Percentiles rank a stretch among this genome's conserved stretches.
Conservation (phyloP, 306 rosid species). For the Oxytropis ochrocephala region DNA sequence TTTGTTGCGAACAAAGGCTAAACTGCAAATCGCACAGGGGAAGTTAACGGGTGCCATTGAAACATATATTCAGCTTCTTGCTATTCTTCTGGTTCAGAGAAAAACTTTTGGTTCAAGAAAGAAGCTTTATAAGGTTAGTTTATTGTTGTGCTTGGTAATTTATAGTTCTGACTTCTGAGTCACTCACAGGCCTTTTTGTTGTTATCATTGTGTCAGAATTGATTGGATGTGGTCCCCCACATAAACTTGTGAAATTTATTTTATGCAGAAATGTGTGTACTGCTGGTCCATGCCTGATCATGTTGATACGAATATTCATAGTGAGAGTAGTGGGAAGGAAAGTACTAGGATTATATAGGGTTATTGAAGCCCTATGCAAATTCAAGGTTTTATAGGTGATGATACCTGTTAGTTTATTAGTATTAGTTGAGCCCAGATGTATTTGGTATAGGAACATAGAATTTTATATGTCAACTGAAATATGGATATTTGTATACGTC, state of each 20-base stretch:
- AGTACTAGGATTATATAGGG: background rate
- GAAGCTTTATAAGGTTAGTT: constrained; percentile 52
- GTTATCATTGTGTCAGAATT: background rate
- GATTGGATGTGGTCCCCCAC: background rate
- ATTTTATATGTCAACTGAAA: background rate
- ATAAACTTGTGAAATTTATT: constrained; percentile 1
- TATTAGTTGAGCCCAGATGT: background rate
- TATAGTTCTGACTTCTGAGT: background rate
- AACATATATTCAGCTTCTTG: constrained; percentile 63
- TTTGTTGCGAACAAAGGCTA: constrained; percentile 75
- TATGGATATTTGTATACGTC: background rate
- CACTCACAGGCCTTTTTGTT: background rate
- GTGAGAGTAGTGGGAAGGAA: background rate
- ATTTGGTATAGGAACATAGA: background rate
- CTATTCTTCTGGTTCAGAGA: constrained; percentile 75
- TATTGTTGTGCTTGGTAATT: background rate
- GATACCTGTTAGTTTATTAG: background rate
- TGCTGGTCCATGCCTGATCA: background rate
- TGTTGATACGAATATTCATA: constrained; percentile 2
- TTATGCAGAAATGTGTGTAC: background rate
- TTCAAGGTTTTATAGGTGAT: background rate
- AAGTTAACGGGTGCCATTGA: constrained; percentile 59
- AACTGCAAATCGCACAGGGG: constrained; percentile 70
- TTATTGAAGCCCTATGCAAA: background rate
- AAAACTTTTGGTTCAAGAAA: constrained; percentile 51